These are phyloP conservation scores for Fusarium sp. DNA, from an alignment of 2,329 filamentous ascomycete species.

Conservation along the genomic window DNA sequence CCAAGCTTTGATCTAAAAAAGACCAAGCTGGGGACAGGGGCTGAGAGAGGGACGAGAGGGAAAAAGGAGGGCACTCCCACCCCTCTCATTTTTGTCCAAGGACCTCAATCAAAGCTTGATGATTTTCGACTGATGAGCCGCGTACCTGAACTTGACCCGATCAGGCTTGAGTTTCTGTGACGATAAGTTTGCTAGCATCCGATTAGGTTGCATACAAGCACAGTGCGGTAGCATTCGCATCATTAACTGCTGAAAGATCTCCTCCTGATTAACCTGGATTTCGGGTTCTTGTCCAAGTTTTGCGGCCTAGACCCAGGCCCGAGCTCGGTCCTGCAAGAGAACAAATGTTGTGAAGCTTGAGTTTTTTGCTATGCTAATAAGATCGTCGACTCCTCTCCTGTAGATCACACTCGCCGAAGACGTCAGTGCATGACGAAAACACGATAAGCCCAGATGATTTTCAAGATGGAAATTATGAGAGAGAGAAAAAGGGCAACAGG, in stretches of 20 bases:
- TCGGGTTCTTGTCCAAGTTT: slow-evolving; percentile 35
- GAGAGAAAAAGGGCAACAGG: neutral
- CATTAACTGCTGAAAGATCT: neutral
- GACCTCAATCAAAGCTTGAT: slow-evolving; percentile 21
- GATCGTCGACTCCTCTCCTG: slow-evolving; percentile 29
- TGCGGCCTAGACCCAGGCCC: neutral
- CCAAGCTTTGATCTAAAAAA: slow-evolving; percentile 47
- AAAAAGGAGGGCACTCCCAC: slow-evolving; percentile 19
- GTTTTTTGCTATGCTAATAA: slow-evolving; percentile 13
- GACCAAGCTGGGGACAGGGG: slow-evolving; percentile 12
- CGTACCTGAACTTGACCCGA: slow-evolving; percentile 44
- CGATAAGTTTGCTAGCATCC: slow-evolving; percentile 24
- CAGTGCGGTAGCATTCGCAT: slow-evolving; percentile 26
- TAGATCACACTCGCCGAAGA: slow-evolving; percentile 30
- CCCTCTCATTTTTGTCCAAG: slow-evolving; percentile 13
- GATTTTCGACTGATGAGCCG: slow-evolving; percentile 37
- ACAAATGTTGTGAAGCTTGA: slow-evolving; percentile 32
- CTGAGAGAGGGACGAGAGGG: no score
- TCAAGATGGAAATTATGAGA: slow-evolving; percentile 13
- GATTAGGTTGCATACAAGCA: slow-evolving; percentile 21
- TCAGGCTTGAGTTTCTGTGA: slow-evolving; percentile 37
- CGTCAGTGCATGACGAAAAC: slow-evolving; percentile 31
- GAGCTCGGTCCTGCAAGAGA: slow-evolving; percentile 8
- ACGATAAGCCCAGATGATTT: slow-evolving; percentile 8
- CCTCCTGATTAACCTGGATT: slow-evolving; percentile 4